phyloP scores from a whole-genome alignment of 306 rosid genomes.

The Cyamopsis tetragonoloba region DNA sequence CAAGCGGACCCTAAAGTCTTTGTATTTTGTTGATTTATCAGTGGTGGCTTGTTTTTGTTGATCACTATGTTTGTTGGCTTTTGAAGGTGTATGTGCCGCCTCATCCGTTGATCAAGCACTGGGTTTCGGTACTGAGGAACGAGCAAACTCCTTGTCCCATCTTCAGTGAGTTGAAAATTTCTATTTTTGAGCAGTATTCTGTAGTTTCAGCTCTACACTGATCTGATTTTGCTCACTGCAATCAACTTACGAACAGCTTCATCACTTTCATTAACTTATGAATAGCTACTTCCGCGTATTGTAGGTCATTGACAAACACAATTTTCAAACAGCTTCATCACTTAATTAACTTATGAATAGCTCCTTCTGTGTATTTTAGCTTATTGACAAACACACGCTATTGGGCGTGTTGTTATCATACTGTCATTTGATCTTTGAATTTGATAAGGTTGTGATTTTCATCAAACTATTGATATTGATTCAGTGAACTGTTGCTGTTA shows the following conservation, averaged over 20 bases:
- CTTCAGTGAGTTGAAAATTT: conserved; percentile 57
- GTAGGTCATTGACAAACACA: background rate
- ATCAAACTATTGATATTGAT: background rate
- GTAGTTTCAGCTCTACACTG: background rate
- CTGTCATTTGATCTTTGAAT: conserved; percentile 3
- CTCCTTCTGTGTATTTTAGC: background rate
- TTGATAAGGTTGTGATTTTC: background rate
- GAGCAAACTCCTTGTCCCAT: conserved; percentile 85
- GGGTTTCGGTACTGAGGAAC: conserved; percentile 93
- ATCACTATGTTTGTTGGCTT: conserved; percentile 14
- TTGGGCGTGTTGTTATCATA: background rate
- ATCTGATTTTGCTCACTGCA: background rate
- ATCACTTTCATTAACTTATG: background rate
- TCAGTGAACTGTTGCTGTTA: background rate
- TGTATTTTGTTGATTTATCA: background rate
- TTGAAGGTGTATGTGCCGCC: conserved; percentile 89
- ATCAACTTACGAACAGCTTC: background rate
- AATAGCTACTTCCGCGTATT: background rate
- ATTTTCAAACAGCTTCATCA: background rate
- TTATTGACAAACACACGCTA: background rate
- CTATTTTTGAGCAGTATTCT: background rate
- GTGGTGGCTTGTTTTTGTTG: background rate
- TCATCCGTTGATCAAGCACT: conserved; percentile 88
- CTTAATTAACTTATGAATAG: background rate
- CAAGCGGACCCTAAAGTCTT: background rate